Evolutionary conservation across 805 yeast genomes (phyloP), one percentile per base, ranked within the genome.

Genomic region (Hanseniaspora jakobsenii): DNA sequence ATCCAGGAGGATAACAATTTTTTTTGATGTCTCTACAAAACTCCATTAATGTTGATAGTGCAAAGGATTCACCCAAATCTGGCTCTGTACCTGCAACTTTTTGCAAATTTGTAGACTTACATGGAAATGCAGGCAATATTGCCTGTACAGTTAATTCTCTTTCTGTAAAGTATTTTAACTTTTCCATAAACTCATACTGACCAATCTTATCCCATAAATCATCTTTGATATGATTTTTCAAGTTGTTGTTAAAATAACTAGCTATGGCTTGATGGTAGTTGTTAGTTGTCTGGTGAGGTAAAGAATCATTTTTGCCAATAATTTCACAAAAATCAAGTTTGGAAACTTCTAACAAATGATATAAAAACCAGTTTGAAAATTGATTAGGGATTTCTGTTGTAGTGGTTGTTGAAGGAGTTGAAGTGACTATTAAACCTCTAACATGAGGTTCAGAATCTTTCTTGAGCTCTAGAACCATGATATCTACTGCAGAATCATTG

Each of bases 51-150:
- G 67, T 62, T 53, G 56, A 60, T 42, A 67, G 52, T 2, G 70
- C 70, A 10, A 66, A 47, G 44, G 65, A 69, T 50, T 67, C 71
- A 28, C 80, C 81, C 55, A 67, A 67, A 51, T 75, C 81, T 5
- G 81, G 81, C 35, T 56, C 53, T 16, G 54, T 47, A 5, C 71
- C 68, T 29, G 65, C 61, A 3, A 75, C 80, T 52, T 75, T 75
- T 28, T 69, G 64, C 24, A 55, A 45, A 51, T 75, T 75, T n/a
- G 78, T 73, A 0, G 78, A 71, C 54, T 75, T 75, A 52, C 80
- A 75, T 8, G 81, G 81, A 49, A 75, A 75, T 0, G 81, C 81
- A 5, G 81, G 81, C 40, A 75, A 59, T 7, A 74, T 76, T 12
- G 75, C 72, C 55, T 74, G 76, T 49, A 75, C 65, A 31, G 65